Evolutionary conservation across 2,329 filamentous ascomycete species (phyloP).

Genomic region (Nothophoma quercina): DNA sequence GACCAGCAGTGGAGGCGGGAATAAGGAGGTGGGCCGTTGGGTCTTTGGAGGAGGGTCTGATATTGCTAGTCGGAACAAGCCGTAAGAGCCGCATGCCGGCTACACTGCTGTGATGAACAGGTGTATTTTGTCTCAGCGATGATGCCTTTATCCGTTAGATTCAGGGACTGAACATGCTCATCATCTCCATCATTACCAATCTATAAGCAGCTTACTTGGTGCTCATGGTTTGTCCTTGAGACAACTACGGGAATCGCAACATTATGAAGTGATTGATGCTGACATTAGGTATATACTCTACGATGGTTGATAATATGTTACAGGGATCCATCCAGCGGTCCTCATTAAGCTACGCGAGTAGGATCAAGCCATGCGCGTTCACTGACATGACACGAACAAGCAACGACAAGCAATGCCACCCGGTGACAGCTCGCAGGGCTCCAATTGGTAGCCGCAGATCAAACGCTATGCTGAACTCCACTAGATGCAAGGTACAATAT

Average conservation of each 20-base stretch:
- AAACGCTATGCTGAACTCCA: constrained; percentile 31
- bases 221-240: not conserved
- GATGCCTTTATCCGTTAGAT: too few species aligned
- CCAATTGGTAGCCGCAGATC: constrained; percentile 17
- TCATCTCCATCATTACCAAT: not conserved
- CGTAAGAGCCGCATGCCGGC: not conserved
- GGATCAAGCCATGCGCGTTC: constrained; percentile 4
- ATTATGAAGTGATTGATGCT: not conserved
- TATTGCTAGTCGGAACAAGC: constrained; percentile 8
- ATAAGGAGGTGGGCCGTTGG: constrained; percentile 11
- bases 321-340: constrained; percentile 28
- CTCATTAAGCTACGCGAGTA: constrained; percentile 7
- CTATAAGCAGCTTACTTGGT: not conserved
- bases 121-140: not conserved
- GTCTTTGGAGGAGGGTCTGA: constrained; percentile 9
- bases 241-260: not conserved
- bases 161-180: too few species aligned
- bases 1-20: constrained; percentile 12
- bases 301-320: constrained; percentile 9
- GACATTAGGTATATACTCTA: constrained; percentile 27
- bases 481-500: constrained; percentile 15
- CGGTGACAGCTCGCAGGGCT: constrained; percentile 12
- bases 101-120: not conserved
- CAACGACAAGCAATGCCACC: constrained; percentile 17
- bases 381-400: constrained; percentile 10